Evolutionary conservation across 495 filamentous ascomycete genomes (phyloP).

Genomic region (Penicillium ochrochloron): DNA sequence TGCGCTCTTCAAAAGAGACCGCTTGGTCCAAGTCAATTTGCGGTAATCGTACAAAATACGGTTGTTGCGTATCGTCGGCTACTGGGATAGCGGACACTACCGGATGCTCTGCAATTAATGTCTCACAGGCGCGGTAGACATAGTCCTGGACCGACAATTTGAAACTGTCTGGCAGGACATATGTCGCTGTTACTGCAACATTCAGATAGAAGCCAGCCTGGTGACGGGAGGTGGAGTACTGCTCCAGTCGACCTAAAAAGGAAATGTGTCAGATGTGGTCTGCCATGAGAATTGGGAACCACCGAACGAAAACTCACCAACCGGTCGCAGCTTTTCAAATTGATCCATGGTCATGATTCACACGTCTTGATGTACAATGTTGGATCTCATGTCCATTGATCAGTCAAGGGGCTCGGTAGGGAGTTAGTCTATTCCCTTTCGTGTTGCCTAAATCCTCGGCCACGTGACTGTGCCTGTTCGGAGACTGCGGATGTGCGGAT

Average conservation of each 20-base stretch:
- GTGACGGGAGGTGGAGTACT: slow-evolving; percentile 49
- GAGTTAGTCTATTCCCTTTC: background rate
- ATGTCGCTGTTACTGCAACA: slow-evolving; percentile 44
- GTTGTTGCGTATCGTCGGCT: slow-evolving; percentile 43
- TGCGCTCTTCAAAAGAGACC: slow-evolving; percentile 38
- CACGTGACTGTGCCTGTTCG: slow-evolving; percentile 3
- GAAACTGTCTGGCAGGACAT: slow-evolving; percentile 36
- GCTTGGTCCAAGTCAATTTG: slow-evolving; percentile 43
- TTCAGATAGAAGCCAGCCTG: slow-evolving; percentile 51
- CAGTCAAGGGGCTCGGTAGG: background rate
- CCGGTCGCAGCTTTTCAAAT: slow-evolving; percentile 34
- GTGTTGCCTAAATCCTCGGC: background rate
- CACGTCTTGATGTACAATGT: background rate
- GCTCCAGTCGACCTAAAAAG: slow-evolving; percentile 44
- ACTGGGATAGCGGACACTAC: slow-evolving; percentile 48
- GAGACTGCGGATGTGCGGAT: no score
- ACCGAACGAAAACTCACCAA: slow-evolving; percentile 31
- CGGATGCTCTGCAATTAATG: slow-evolving; percentile 47
- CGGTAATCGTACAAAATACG: slow-evolving; percentile 51
- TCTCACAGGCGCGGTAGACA: slow-evolving; percentile 43
- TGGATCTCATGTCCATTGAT: background rate
- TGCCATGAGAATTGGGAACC: background rate
- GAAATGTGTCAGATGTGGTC: slow-evolving; percentile 14
- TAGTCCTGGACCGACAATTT: slow-evolving; percentile 37
- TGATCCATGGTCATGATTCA: slow-evolving; percentile 24